Base-by-base conservation (phyloP, 2,329 filamentous ascomycete genomes). In the Proliferodiscus dingleyae region DNA sequence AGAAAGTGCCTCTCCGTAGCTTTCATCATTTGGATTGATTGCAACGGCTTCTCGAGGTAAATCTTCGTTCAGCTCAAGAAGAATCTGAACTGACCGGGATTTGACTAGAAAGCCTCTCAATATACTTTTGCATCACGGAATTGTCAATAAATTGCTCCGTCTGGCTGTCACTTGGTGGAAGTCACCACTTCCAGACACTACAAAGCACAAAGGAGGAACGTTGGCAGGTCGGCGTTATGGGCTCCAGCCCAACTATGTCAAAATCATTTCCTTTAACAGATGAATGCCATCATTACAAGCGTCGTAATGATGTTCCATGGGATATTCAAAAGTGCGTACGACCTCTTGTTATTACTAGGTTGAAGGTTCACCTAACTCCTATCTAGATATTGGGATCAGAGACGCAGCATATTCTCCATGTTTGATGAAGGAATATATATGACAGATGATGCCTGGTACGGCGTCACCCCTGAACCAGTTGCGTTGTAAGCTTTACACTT, bases 381-480 rank as follows among this genome's bases (percentile, higher is more conserved):
- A 24, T 2, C 37, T 24, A 94, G 89, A 64, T 98, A 98, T 68
- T 98, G 88, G 80, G 75, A 84, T 13, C 90, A 97, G 61, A 80
- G 93, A 49, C 83, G 93, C 65, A 84, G 82, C 42, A 87, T 98
- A 54, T 98, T 95, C 68, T 83, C 84, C 13, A 77, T 77, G 57
- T 98, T 96, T 63, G 85, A 96, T 63, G 77, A 90, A 47, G 91
- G 89, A 45, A 78, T 98, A 55, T 85, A 82, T 72, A 81, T 98
- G 74, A 98, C 94, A 0, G 83, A 95, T 64, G 85, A 91, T 68
- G 86, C 89, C 43, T 98, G 93, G 93, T 98, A 93, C 64, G 93
- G 90, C 45, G 90, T 97, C 6, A 98, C 94, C 0, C 90, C 93
- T 11, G 91, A 98, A 65, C 86, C 87, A 4, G 80, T 98, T 22